Percentiles rank a stretch among this genome's conserved stretches.
Evolutionary conservation across 306 rosid genomes (phyloP).

Genomic region (Luffa acutangula): DNA sequence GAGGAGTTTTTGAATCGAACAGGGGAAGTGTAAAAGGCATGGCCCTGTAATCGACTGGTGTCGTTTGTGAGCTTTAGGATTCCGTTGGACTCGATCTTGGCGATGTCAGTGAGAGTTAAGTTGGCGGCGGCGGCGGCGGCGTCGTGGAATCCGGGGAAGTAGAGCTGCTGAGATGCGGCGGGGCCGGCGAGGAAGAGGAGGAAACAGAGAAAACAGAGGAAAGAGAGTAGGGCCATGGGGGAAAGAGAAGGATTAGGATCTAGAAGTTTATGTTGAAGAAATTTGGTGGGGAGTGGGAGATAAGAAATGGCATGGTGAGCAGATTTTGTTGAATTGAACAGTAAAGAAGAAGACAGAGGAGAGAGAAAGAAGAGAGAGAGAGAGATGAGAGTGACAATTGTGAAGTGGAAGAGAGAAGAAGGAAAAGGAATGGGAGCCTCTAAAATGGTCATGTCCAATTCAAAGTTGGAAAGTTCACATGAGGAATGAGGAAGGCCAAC

Average conservation of each 20-base stretch:
- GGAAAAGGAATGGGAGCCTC: neutral
- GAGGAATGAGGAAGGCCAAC: neutral
- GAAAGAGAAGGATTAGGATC: neutral
- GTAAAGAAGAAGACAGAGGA: neutral
- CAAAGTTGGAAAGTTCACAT: neutral
- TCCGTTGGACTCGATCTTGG: conserved; percentile 39
- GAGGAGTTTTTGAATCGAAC: conserved; percentile 47
- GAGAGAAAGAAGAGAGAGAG: neutral
- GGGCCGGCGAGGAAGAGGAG: conserved; percentile 18
- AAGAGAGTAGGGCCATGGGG: conserved; percentile 18
- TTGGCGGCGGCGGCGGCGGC: conserved; percentile 14
- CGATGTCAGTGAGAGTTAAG: conserved; percentile 32
- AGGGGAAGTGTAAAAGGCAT: conserved; percentile 38
- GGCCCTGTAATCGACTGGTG: conserved; percentile 37
- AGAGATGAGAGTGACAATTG: neutral
- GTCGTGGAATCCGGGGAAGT: conserved; percentile 42
- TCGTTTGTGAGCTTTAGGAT: conserved; percentile 49
- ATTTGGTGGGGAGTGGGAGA: neutral
- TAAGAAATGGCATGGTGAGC: neutral
- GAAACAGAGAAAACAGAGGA: conserved; percentile 12
- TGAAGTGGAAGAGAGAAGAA: neutral
- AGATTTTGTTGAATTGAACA: conserved; percentile 12
- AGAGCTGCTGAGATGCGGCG: conserved; percentile 30
- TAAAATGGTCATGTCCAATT: neutral
- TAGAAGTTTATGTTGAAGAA: neutral